Base-by-base conservation (phyloP, 2,329 filamentous ascomycete species). In the Aphanocladium album region DNA sequence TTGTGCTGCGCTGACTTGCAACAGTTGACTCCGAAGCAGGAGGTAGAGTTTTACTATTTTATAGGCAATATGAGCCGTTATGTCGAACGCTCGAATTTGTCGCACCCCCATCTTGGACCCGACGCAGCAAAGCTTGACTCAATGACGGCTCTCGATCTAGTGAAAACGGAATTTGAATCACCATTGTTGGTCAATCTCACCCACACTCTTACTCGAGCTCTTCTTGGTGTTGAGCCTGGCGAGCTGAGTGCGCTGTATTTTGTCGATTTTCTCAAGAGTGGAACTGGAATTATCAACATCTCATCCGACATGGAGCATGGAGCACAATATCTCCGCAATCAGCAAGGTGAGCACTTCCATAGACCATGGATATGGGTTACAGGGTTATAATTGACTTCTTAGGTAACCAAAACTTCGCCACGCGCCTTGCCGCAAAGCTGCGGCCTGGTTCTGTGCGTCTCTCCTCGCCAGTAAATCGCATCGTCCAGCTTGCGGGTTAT, bases 261-360 rank as follows among this genome's bases (percentile, higher is more conserved):
- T 33, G 39, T 69, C 3, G 62, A 68, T 19, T 65, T 64, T 27
- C 41, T 68, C 25, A 64, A 65, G 43, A 63, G 62, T 5, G 66
- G 63, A 8, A 61, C 57, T 1, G 67, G 67, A 2, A 17, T 69
- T 9, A 46, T 55, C 1, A 68, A 66, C 2, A 58, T 69, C 35
- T 60, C 53, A 5, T 64, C 66, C 1, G 67, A 69, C 19, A 46
- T 37, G 3, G 60, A 62, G 17, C 56, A 67, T 19, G 67, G 67
- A 14, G 65, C 65, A 0, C 66, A 69, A 21, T 67, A 67, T 50
- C 49, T 68, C n/a, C 63, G 66, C 17, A 63, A 68, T n/a, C 63
- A 63, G 33, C 64, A 69, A 37, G 68, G 67, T 63, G 16, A 5
- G 45, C 14, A 39, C 12, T 9, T 11, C 12, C 6, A 16, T 16